Percentiles rank a stretch among this genome's conserved stretches.
These are phyloP conservation scores for Triadica sebifera DNA, from an alignment of 345 rosid species.

Conservation along the genomic window DNA sequence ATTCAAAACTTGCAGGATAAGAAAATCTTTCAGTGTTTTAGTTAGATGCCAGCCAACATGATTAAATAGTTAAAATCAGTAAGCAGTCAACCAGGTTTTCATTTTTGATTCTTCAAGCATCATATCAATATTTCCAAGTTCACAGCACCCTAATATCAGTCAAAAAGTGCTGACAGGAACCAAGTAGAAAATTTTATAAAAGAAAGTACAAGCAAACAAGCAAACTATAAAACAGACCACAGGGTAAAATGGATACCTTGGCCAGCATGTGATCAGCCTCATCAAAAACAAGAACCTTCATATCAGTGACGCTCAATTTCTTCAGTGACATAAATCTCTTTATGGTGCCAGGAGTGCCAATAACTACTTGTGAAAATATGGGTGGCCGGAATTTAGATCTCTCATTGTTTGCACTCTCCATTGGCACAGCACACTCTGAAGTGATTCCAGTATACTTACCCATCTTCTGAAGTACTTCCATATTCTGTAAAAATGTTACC, in stretches of 20 bases:
- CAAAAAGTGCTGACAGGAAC: no score
- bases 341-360: slow-evolving; percentile 95
- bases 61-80: not conserved
- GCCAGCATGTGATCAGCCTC: slow-evolving; percentile 99
- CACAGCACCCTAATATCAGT: not conserved
- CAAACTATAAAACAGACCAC: not conserved
- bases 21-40: not conserved
- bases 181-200: not conserved
- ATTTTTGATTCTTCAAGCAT: not conserved
- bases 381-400: slow-evolving; percentile 42
- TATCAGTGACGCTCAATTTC: slow-evolving; percentile 48
- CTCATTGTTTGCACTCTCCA: slow-evolving; percentile 36
- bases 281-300: slow-evolving; percentile 90
- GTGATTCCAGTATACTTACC: slow-evolving; percentile 81
- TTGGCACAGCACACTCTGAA: slow-evolving; percentile 72
- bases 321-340: slow-evolving; percentile 66
- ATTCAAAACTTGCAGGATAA: not conserved
- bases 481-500: slow-evolving; percentile 46
- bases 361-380: slow-evolving; percentile 69
- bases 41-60: not conserved
- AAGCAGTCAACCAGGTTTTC: not conserved
- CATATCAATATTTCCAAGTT: not conserved
- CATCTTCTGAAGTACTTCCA: slow-evolving; percentile 92
- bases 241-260: slow-evolving; percentile 40
- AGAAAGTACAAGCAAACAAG: slow-evolving; percentile 6